phyloP scores from a whole-genome alignment of 331 rosid species.

The Telfairia occidentalis region DNA sequence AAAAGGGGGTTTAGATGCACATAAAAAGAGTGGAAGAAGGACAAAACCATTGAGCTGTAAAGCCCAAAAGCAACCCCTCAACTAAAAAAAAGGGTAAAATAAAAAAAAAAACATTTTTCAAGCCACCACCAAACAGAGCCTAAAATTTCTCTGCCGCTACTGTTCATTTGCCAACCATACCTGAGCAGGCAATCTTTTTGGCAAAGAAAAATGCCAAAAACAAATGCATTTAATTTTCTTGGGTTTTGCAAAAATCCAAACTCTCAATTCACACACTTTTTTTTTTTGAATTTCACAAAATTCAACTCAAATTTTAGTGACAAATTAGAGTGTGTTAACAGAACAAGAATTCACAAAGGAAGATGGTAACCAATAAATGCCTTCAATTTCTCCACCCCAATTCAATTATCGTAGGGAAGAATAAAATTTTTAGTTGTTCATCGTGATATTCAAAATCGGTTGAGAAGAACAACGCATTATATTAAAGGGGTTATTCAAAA shows the following conservation, averaged over 20 bases:
- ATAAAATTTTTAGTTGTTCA: too few relatives aligned
- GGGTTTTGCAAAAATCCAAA: background rate
- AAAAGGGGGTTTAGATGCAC: background rate
- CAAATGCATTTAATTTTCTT: background rate
- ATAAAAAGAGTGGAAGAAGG: background rate
- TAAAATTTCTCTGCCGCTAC: background rate
- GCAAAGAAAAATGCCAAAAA: background rate
- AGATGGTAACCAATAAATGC: too few relatives aligned
- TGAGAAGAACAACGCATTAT: too few relatives aligned
- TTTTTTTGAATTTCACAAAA: too few relatives aligned
- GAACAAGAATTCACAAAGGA: too few relatives aligned
- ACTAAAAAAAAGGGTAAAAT: background rate
- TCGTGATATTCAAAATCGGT: too few relatives aligned
- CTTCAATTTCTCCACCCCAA: too few relatives aligned
- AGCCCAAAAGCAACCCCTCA: background rate
- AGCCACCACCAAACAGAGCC: background rate
- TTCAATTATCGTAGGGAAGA: too few relatives aligned
- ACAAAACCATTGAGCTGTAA: slow-evolving; percentile 11
- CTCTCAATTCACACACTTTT: background rate
- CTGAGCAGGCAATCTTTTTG: background rate
- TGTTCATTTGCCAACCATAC: background rate
- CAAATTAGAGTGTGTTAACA: too few relatives aligned
- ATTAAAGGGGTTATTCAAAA: too few relatives aligned
- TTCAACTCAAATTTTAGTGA: too few relatives aligned
- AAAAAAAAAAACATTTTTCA: background rate